These are phyloP conservation scores for Pseudoneurospora amorphoporcata DNA, from an alignment of 495 filamentous ascomycete species.

Conservation along the genomic window DNA sequence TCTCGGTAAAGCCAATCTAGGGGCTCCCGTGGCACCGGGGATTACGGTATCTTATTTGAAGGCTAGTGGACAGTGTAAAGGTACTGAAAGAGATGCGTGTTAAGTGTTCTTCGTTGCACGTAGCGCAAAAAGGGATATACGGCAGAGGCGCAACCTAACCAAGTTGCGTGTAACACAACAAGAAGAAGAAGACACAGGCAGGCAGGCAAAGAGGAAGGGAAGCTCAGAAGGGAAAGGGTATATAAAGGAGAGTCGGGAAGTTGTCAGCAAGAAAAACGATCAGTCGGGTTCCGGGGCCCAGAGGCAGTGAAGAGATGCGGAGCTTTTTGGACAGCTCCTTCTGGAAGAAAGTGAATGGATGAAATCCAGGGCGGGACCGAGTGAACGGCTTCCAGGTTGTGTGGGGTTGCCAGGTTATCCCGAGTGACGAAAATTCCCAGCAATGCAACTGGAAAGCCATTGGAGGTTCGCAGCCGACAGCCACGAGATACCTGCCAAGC, in stretches of 20 bases:
- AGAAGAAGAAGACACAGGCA: not conserved
- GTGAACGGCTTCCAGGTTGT: not conserved
- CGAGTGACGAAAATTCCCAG: slow-evolving; percentile 14
- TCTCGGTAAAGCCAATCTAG: not conserved
- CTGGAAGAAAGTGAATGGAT: slow-evolving; percentile 9
- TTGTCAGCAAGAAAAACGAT: not conserved
- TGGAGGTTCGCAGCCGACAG: not conserved
- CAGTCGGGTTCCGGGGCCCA: not conserved
- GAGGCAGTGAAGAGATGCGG: not conserved
- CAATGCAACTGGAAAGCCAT: slow-evolving; percentile 3
- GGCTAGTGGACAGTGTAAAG: not conserved
- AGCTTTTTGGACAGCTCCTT: slow-evolving; percentile 7
- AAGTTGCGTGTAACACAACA: not conserved
- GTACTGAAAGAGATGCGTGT: not conserved
- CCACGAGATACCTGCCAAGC: not conserved
- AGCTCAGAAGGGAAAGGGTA: not conserved
- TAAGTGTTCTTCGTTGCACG: not conserved
- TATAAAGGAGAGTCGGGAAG: not conserved
- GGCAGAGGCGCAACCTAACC: not conserved
- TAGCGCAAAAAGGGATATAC: not conserved
- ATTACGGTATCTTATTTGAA: not conserved
- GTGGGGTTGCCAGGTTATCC: not conserved
- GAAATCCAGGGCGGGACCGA: not conserved
- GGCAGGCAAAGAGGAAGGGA: not conserved
- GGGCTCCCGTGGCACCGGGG: not conserved